Evolutionary conservation across 208 protist genomes (phyloP).

Genomic region (Acanthamoeba culbertsoni): DNA sequence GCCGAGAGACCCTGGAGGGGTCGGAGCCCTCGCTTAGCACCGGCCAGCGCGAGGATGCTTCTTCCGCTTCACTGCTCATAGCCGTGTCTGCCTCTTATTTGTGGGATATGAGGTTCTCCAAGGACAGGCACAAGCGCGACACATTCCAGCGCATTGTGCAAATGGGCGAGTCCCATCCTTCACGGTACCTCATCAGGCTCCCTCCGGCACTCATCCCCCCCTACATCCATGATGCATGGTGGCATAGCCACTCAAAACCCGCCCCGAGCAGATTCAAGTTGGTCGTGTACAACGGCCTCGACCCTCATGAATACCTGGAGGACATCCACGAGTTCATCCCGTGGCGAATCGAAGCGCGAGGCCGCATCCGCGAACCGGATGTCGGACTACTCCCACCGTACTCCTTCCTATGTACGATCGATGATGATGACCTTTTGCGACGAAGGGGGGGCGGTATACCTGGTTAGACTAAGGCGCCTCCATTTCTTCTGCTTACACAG

Average conservation of each 20-base stretch:
- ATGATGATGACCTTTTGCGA: neutral
- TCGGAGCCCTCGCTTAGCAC: neutral
- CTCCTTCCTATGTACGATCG: too few relatives aligned
- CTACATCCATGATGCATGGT: neutral
- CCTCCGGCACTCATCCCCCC: neutral
- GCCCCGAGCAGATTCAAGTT: neutral
- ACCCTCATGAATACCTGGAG: neutral
- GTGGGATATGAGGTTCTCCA: slow-evolving; percentile 47
- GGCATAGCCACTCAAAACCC: neutral
- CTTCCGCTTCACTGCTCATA: neutral
- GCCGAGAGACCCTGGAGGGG: neutral
- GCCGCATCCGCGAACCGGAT: neutral
- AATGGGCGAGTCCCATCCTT: neutral
- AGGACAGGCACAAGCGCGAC: slow-evolving; percentile 15
- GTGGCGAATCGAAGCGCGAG: slow-evolving; percentile 35
- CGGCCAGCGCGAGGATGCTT: too few relatives aligned
- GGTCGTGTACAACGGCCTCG: slow-evolving; percentile 1
- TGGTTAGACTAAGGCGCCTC: too few relatives aligned
- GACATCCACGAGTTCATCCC: slow-evolving; percentile 40
- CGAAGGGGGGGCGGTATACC: too few relatives aligned
- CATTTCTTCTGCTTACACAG: neutral
- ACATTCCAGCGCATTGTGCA: neutral
- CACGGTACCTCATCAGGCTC: neutral
- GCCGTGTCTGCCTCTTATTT: neutral
- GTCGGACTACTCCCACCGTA: neutral